Evolutionary conservation across 2,329 filamentous ascomycete genomes (phyloP).

Genomic region (Plenodomus biglobosus): DNA sequence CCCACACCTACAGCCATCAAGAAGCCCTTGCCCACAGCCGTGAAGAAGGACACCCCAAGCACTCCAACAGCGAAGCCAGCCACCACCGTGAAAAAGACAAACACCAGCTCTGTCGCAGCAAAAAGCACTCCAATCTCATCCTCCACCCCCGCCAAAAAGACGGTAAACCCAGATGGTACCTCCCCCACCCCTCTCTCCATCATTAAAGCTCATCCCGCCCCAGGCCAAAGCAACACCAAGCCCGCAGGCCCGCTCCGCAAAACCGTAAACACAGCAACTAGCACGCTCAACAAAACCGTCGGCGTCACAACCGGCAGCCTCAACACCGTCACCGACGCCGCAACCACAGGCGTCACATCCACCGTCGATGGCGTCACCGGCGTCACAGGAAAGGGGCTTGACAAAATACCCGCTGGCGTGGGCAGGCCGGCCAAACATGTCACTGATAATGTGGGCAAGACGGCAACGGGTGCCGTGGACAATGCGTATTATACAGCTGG

Average conservation of each 20-base stretch:
- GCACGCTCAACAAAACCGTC: constrained; percentile 40
- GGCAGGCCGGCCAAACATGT: constrained; percentile 46
- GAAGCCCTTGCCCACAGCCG: background rate
- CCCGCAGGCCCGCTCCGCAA: constrained; percentile 41
- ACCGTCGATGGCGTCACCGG: constrained; percentile 44
- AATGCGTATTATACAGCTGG: constrained; percentile 47
- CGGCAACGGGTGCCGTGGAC: constrained; percentile 43
- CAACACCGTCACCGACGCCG: constrained; percentile 43
- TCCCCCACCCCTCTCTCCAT: constrained; percentile 31
- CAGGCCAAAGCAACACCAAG: constrained; percentile 31
- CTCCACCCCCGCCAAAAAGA: constrained; percentile 27
- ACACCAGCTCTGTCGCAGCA: constrained; percentile 7
- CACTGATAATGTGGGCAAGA: constrained; percentile 47
- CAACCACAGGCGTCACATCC: constrained; percentile 40
- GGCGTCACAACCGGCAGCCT: constrained; percentile 39
- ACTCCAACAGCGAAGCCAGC: constrained; percentile 8
- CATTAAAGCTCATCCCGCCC: constrained; percentile 30
- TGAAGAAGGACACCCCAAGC: constrained; percentile 2
- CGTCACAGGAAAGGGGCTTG: constrained; percentile 42
- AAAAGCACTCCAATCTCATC: constrained; percentile 17
- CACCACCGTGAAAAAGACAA: constrained; percentile 15
- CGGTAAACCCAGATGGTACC: constrained; percentile 26
- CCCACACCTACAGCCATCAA: constrained; percentile 5
- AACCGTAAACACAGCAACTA: constrained; percentile 38
- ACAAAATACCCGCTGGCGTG: constrained; percentile 37